These are phyloP conservation scores for Neonectria hederae DNA, from an alignment of 2,329 filamentous ascomycete genomes.

Conservation along the genomic window DNA sequence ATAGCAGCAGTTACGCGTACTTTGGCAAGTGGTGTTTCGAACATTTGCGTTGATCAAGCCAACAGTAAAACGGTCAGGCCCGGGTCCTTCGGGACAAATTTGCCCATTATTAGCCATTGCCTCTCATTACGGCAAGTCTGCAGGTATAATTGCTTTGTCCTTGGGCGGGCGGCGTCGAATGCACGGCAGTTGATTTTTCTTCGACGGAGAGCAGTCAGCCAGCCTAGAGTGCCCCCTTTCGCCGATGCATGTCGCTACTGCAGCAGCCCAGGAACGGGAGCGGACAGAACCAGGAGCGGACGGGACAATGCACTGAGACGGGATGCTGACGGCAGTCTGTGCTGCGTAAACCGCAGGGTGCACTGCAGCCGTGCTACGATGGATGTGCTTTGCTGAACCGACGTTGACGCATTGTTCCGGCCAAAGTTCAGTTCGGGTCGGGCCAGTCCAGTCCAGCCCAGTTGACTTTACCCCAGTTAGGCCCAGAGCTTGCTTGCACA, in stretches of 20 bases:
- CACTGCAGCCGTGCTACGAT: slow-evolving; percentile 5
- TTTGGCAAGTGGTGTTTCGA: slow-evolving; percentile 7
- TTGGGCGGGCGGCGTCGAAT: slow-evolving; percentile 1
- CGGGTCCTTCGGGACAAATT: slow-evolving; percentile 14
- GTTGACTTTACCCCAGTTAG: not conserved
- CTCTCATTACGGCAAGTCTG: slow-evolving; percentile 1
- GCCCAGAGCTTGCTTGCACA: slow-evolving; percentile 31
- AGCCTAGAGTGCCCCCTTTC: not conserved
- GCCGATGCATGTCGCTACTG: slow-evolving; percentile 14
- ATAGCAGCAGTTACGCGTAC: slow-evolving; percentile 11
- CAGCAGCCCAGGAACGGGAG: slow-evolving; percentile 21
- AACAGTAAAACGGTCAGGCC: slow-evolving; percentile 5
- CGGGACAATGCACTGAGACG: slow-evolving; percentile 25
- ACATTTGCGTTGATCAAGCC: not conserved
- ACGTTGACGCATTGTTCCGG: slow-evolving; percentile 9
- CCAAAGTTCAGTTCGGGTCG: slow-evolving; percentile 6
- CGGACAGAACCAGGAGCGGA: slow-evolving; percentile 16
- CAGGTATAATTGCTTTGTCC: slow-evolving; percentile 13
- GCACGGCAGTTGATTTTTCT: not conserved
- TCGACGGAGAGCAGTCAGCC: not conserved
- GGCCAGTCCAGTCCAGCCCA: slow-evolving; percentile 4
- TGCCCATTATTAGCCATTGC: slow-evolving; percentile 5
- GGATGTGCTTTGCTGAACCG: not conserved
- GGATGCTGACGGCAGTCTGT: slow-evolving; percentile 26
- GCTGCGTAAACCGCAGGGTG: slow-evolving; percentile 13